Evolutionary conservation across 2,329 filamentous ascomycete species (phyloP).

Genomic region (Stachybotrys chlorohalonatus): DNA sequence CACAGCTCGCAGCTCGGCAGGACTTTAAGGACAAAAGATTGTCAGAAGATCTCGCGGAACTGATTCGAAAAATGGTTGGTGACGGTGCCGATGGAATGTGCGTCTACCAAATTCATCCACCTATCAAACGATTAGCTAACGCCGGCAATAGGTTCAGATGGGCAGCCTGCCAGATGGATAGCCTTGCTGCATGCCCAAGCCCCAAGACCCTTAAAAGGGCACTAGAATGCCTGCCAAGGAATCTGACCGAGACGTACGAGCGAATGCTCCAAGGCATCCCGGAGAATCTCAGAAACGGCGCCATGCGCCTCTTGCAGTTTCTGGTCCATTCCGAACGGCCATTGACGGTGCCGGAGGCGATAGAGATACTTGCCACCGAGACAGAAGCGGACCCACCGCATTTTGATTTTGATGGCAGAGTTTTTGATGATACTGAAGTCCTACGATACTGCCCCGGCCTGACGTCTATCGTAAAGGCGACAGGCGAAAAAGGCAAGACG

Average conservation of each 20-base stretch:
- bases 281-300: constrained; percentile 1
- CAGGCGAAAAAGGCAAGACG: neutral
- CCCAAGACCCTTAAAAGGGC: constrained; percentile 3
- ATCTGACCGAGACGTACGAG: constrained; percentile 13
- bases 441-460: constrained; percentile 9
- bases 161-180: constrained; percentile 18
- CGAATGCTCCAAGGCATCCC: constrained; percentile 10
- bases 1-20: constrained; percentile 6
- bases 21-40: constrained; percentile 8
- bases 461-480: constrained; percentile 2
- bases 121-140: neutral
- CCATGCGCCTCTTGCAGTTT: constrained; percentile 13
- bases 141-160: constrained; percentile 6
- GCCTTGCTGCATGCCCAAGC: constrained; percentile 7
- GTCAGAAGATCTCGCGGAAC: constrained; percentile 3
- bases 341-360: constrained; percentile 8
- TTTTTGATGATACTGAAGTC: neutral
- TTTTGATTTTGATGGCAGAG: constrained; percentile 5
- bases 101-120: constrained; percentile 2
- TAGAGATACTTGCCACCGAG: constrained; percentile 11
- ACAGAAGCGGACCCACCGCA: constrained; percentile 3
- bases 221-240: constrained; percentile 4
- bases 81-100: constrained; percentile 18
- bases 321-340: constrained; percentile 8
- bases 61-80: constrained; percentile 6